These are phyloP conservation scores for Colletotrichum lupini DNA, from an alignment of 2,329 filamentous ascomycete species.

Conservation along the genomic window DNA sequence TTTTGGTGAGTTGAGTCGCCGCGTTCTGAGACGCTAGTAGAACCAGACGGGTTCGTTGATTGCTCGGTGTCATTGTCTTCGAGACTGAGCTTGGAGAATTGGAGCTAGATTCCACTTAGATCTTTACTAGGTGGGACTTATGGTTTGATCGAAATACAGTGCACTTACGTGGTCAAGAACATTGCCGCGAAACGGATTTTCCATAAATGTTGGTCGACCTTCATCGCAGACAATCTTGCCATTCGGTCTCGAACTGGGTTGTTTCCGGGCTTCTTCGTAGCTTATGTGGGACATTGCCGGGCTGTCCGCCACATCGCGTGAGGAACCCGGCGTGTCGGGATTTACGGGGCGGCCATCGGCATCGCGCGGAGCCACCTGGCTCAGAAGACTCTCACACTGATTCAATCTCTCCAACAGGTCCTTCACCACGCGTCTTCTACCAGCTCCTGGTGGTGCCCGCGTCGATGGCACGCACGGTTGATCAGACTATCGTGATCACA, in stretches of 20 bases:
- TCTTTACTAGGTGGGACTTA: not conserved
- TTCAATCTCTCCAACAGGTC: slow-evolving; percentile 22
- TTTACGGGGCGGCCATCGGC: not conserved
- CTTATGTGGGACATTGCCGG: slow-evolving; percentile 19
- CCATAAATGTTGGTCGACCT: slow-evolving; percentile 65
- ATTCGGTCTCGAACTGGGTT: slow-evolving; percentile 1
- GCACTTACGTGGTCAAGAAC: slow-evolving; percentile 66
- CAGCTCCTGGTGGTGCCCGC: slow-evolving; percentile 17
- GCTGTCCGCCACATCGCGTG: not conserved
- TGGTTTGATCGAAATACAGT: not conserved
- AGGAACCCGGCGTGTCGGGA: not conserved
- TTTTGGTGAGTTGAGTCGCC: not conserved
- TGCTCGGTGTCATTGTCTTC: not conserved
- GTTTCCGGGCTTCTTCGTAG: slow-evolving; percentile 24
- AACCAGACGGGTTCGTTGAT: not conserved
- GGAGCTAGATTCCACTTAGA: slow-evolving; percentile 2
- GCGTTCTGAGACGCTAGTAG: not conserved
- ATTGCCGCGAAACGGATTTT: slow-evolving; percentile 63
- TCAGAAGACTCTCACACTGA: slow-evolving; percentile 24
- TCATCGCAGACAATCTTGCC: slow-evolving; percentile 66
- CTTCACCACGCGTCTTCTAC: slow-evolving; percentile 15
- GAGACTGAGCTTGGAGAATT: slow-evolving; percentile 9
- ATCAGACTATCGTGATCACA: slow-evolving; percentile 57
- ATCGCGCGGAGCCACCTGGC: slow-evolving; percentile 24
- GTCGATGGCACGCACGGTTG: slow-evolving; percentile 24